Conservation (phyloP, 345 rosid genomes). For the Erysimum cheiranthoides region DNA sequence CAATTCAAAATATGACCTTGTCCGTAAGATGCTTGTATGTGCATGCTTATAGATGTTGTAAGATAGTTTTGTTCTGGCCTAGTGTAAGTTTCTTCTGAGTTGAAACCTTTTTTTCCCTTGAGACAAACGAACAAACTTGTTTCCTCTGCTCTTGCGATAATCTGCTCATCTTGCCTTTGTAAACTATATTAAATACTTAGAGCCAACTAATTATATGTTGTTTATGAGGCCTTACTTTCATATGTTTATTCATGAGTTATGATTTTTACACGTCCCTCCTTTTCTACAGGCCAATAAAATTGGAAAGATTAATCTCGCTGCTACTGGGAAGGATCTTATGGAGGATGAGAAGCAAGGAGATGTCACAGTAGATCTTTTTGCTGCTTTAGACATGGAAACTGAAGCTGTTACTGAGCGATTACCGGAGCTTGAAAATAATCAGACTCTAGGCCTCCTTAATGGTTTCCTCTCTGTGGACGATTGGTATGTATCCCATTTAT, state of each 20-base stretch:
- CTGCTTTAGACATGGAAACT: slow-evolving; percentile 91
- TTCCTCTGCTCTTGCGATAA: slow-evolving; percentile 20
- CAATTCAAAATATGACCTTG: background rate
- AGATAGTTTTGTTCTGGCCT: slow-evolving; percentile 33
- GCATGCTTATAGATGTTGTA: slow-evolving; percentile 12
- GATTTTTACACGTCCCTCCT: slow-evolving; percentile 13
- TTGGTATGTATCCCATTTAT: slow-evolving; percentile 60
- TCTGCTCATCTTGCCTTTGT: slow-evolving; percentile 9
- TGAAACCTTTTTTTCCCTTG: background rate
- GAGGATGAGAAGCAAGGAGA: slow-evolving; percentile 99
- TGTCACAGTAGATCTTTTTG: slow-evolving; percentile 84
- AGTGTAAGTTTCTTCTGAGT: slow-evolving; percentile 4
- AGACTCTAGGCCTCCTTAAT: slow-evolving; percentile 85
- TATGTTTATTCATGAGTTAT: slow-evolving; percentile 6
- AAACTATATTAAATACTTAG: background rate
- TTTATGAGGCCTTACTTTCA: slow-evolving; percentile 29
- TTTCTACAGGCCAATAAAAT: slow-evolving; percentile 88
- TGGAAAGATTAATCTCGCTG: slow-evolving; percentile 98
- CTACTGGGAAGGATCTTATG: slow-evolving; percentile 99
- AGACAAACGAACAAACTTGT: slow-evolving; percentile 23
- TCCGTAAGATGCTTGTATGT: slow-evolving; percentile 22
- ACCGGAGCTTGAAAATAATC: slow-evolving; percentile 84
- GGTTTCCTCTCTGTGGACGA: slow-evolving; percentile 98
- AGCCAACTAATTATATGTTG: slow-evolving; percentile 25
- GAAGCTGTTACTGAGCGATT: slow-evolving; percentile 84